Evolutionary conservation across 2,329 filamentous ascomycete species (phyloP), one percentile per base, ranked within the genome.

Genomic region (Pseudocercospora fijiensis): DNA sequence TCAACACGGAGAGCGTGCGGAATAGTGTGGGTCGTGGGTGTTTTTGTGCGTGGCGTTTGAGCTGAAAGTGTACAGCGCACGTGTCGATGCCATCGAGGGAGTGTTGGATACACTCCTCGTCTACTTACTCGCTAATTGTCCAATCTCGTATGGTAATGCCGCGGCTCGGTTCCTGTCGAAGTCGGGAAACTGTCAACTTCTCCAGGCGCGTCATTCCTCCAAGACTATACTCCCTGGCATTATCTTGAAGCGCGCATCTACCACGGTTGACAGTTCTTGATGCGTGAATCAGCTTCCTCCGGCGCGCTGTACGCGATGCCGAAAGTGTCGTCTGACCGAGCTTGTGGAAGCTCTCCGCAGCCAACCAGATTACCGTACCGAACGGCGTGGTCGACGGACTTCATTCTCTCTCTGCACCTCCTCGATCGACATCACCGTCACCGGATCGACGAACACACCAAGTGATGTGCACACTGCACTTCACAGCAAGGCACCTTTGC

Each of bases 361-460:
- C 49, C 49, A 53, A 53, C 49, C 26, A 53, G 49, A 53, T 16
- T 26, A 7, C 49, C 16, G 22, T 13, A 30, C 26, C 24, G 26
- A n/a, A 53, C 49, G 49, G 49, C 49, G 49, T 53, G 49, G 10
- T 53, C 22, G 49, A 53, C 24, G 49, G 49, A 53, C 49, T 53
- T 18, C 49, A 24, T 8, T 10, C 28, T 30, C 49, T 53, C 24
- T 4, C 13, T 26, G 22, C 16, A 53, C 49, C 22, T 28, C 16
- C 22, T 30, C 49, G 49, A 53, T 53, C 49, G 24, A 53, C 49
- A 53, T 1, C 26, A 27, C 26, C 49, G 26, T 53, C 26, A 53
- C 49, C 49, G 49, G 49, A 53, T 53, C 49, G 49, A 53, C 49
- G 22, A 28, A 53, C 49, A 24, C 49, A 4, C 24, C 49, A 22